Conservation (phyloP, 805 yeast genomes). For the Myxozyma neotropica region DNA sequence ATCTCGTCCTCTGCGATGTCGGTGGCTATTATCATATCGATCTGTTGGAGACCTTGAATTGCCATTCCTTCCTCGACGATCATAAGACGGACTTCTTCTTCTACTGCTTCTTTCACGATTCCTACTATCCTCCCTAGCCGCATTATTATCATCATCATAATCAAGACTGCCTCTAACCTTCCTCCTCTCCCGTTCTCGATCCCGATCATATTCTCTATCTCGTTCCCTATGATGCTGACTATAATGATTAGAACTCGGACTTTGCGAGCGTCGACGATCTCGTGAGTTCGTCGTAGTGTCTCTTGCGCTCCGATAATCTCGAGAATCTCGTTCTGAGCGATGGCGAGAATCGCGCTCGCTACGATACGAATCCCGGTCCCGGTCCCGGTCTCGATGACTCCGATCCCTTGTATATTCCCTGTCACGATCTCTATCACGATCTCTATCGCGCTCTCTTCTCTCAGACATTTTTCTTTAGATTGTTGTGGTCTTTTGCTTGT, state of each 20-base stretch:
- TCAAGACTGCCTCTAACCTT: background rate
- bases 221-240: conserved; percentile 1
- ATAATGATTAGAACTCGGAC: background rate
- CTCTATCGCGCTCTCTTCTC: background rate
- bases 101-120: background rate
- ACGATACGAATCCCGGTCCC: conserved; percentile 8
- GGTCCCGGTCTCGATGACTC: background rate
- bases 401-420: conserved; percentile 1
- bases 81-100: background rate
- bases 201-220: conserved; percentile 2
- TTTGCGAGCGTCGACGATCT: background rate
- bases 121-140: too few species aligned
- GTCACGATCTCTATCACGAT: conserved; percentile 8
- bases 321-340: conserved; percentile 7
- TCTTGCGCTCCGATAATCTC: background rate
- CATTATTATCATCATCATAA: background rate
- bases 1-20: conserved; percentile 1
- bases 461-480: background rate
- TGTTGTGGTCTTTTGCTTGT: background rate
- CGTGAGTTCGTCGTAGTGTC: background rate
- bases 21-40: background rate
- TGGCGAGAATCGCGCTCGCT: background rate
- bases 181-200: conserved; percentile 6
- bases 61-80: background rate
- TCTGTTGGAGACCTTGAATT: background rate